These are phyloP conservation scores for Kwoniella europaea DNA, from an alignment of 768 basidiomycete species.

Conservation along the genomic window DNA sequence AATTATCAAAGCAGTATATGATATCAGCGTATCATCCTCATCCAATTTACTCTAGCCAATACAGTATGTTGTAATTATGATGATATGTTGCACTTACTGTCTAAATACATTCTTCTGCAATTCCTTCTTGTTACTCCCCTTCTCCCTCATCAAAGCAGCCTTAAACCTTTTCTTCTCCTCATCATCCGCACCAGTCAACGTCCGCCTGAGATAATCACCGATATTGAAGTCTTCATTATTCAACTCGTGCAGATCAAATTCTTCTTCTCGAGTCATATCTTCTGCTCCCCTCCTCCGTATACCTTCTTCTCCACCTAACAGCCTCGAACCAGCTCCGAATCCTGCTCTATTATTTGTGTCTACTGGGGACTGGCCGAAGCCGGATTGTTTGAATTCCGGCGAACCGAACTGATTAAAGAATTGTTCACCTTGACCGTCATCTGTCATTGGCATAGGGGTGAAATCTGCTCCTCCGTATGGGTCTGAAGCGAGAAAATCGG, in stretches of 20 bases:
- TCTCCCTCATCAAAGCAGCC: slow-evolving; percentile 67
- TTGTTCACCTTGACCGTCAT: slow-evolving; percentile 41
- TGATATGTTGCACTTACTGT: slow-evolving; percentile 65
- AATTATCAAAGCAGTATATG: neutral
- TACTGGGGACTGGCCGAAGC: slow-evolving; percentile 51
- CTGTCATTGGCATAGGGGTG: slow-evolving; percentile 11
- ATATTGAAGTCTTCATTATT: slow-evolving; percentile 84
- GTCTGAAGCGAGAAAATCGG: slow-evolving; percentile 36
- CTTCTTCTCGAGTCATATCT: slow-evolving; percentile 48
- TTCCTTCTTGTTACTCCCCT: slow-evolving; percentile 78
- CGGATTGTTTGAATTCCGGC: slow-evolving; percentile 63
- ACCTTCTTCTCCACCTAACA: slow-evolving; percentile 58
- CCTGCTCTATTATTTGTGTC: slow-evolving; percentile 18
- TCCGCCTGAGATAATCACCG: slow-evolving; percentile 66
- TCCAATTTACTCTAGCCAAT: neutral
- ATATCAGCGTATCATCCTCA: neutral
- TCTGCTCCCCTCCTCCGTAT: slow-evolving; percentile 67
- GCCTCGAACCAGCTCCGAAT: slow-evolving; percentile 24
- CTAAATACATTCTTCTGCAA: slow-evolving; percentile 93
- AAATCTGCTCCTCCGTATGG: slow-evolving; percentile 34
- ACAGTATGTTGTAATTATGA: neutral
- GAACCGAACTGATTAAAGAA: slow-evolving; percentile 55
- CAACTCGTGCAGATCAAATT: slow-evolving; percentile 67
- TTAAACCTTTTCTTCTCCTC: slow-evolving; percentile 57
- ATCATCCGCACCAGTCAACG: slow-evolving; percentile 55